Evolutionary conservation across 108 stramenopile species (phyloP), one percentile per base, ranked within the genome.

Genomic region (Nannochloropsis gaditana): DNA sequence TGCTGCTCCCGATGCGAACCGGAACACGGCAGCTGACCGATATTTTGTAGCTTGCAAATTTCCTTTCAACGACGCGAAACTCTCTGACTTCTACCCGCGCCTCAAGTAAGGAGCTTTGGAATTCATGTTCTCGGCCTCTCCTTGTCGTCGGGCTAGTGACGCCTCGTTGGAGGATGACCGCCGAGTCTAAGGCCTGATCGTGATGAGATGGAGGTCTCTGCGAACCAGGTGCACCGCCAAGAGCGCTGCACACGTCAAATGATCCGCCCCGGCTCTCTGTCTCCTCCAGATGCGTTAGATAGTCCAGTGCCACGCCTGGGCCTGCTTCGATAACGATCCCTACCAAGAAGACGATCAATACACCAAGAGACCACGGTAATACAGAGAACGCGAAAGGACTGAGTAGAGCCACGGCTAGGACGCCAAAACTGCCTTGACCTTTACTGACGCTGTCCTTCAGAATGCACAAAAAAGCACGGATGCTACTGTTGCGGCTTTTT

Each of bases 341-440:
- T 73, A 73, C 59, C n/a, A 73, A n/a, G n/a, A 73, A 73, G 59
- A 73, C 59, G n/a, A 73, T 15, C 59, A 73, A 73, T n/a, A 73
- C 59, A n/a, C 59, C 59, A 5, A 73, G 6, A 2, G 3, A 6
- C 59, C 59, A 73, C 19, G 59, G 59, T 3, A 73, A n/a, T 0
- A 6, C 19, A n/a, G 59, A 73, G 3, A 73, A 73, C 59, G 59
- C 59, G 19, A 73, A 73, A n/a, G 59, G 59, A 73, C 59, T 73
- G 8, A 73, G 19, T n/a, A 73, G 59, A n/a, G 59, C 59, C 15
- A 73, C 59, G 15, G 2, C 59, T 2, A 73, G 59, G 6, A 73
- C 6, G n/a, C 59, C 59, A 73, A n/a, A 15, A 73, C 59, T 73
- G 59, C 59, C 59, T 73, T 73, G 59, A 15, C 59, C 59, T 15